Conservation (phyloP, 345 rosid species). For the Gossypium thurberi region DNA sequence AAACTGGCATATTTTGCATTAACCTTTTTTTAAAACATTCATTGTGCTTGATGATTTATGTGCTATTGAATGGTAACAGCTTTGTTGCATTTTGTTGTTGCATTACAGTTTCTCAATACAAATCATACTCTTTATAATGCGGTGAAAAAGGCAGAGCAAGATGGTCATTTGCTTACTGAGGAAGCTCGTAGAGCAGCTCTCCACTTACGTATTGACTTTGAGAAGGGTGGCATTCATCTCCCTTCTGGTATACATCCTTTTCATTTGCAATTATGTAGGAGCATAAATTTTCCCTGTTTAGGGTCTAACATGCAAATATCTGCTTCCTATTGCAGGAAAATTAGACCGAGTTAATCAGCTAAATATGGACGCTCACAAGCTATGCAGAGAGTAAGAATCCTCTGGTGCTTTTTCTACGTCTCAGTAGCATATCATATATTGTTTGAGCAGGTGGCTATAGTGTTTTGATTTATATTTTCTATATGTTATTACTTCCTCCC, state of each 20-base stretch:
- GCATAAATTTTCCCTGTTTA: conserved; percentile 7
- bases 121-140: conserved; percentile 70
- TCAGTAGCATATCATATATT: neutral
- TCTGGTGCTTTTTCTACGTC: neutral
- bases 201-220: conserved; percentile 70
- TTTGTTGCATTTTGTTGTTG: conserved; percentile 15
- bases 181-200: conserved; percentile 84
- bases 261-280: conserved; percentile 5
- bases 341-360: conserved; percentile 70
- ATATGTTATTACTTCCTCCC: conserved; percentile 16
- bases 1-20: neutral
- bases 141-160: conserved; percentile 75
- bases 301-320: conserved; percentile 4
- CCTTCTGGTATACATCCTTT: conserved; percentile 40
- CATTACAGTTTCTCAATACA: conserved; percentile 70
- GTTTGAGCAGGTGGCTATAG: conserved; percentile 6
- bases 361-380: conserved; percentile 49
- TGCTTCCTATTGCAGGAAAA: conserved; percentile 50
- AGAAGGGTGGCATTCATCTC: conserved; percentile 95
- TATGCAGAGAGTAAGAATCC: conserved; percentile 65
- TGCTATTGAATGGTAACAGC: conserved; percentile 1
- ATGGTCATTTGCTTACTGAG: conserved; percentile 49
- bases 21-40: neutral
- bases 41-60: neutral
- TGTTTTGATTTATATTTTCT: conserved; percentile 15